Percentiles rank a stretch among this genome's conserved stretches.
Evolutionary conservation across 208 protist species (phyloP).

Genomic region (Leptomonas pyrrhocoris): DNA sequence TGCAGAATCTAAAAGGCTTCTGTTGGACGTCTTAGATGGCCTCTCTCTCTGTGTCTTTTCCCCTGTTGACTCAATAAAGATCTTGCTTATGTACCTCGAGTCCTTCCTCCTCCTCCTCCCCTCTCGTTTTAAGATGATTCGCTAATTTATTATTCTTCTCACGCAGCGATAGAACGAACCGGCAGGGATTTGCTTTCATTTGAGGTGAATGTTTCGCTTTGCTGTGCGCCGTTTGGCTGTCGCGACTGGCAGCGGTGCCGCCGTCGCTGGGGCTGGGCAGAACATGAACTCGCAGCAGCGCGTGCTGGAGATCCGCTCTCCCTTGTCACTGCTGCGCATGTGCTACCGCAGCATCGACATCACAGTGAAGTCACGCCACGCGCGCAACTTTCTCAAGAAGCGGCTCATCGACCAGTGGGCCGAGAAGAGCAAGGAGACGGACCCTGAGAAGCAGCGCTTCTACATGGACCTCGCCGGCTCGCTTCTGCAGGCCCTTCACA

Average conservation of each 20-base stretch:
- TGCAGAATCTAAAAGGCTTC: too few relatives aligned
- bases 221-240: slow-evolving; percentile 3
- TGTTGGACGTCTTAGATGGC: too few relatives aligned
- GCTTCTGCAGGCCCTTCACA: slow-evolving; percentile 88
- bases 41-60: too few relatives aligned
- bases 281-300: slow-evolving; percentile 82
- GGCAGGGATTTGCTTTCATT: not conserved
- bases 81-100: too few relatives aligned
- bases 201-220: slow-evolving; percentile 18
- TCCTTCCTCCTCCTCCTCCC: too few relatives aligned
- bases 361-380: slow-evolving; percentile 84
- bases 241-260: not conserved
- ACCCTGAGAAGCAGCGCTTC: slow-evolving; percentile 86
- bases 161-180: too few relatives aligned
- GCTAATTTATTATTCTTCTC: too few relatives aligned
- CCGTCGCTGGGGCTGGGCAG: slow-evolving; percentile 11
- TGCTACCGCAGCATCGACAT: slow-evolving; percentile 93
- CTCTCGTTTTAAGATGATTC: too few relatives aligned
- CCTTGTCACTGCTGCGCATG: slow-evolving; percentile 86
- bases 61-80: too few relatives aligned
- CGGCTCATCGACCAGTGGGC: slow-evolving; percentile 82
- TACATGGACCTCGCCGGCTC: slow-evolving; percentile 89
- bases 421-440: slow-evolving; percentile 65
- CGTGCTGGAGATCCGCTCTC: slow-evolving; percentile 80
- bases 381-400: slow-evolving; percentile 83